These are phyloP conservation scores for Bothriochloa decipiens DNA, from an alignment of 176 grass and related monocot species.

Conservation along the genomic window DNA sequence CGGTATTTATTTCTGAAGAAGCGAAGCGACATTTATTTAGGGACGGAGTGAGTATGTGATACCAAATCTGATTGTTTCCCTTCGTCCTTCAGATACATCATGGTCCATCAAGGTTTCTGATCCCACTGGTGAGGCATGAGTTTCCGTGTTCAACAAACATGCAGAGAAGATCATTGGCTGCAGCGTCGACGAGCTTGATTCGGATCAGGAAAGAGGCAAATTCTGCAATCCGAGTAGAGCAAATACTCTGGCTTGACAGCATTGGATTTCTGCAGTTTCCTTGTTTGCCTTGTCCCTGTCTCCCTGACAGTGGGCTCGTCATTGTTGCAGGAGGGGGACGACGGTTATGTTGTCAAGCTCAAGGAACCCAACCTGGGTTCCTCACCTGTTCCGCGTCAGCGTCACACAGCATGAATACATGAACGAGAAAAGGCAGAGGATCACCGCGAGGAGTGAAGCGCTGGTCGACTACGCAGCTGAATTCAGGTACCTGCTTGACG, in stretches of 20 bases:
- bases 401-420: slow-evolving; percentile 72
- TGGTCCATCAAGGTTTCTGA: slow-evolving; percentile 84
- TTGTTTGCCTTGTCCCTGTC: neutral
- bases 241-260: too few relatives aligned
- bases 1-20: too few relatives aligned
- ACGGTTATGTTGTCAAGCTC: slow-evolving; percentile 73
- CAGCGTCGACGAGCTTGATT: slow-evolving; percentile 83
- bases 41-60: too few relatives aligned
- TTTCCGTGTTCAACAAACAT: slow-evolving; percentile 87
- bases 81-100: slow-evolving; percentile 73
- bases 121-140: slow-evolving; percentile 77
- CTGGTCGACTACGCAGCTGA: slow-evolving; percentile 67
- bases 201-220: slow-evolving; percentile 76
- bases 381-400: slow-evolving; percentile 70
- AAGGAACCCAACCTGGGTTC: slow-evolving; percentile 85
- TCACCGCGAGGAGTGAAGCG: slow-evolving; percentile 67
- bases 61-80: slow-evolving; percentile 10
- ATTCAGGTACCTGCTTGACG: slow-evolving; percentile 77
- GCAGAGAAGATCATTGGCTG: slow-evolving; percentile 88
- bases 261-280: too few relatives aligned
- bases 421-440: slow-evolving; percentile 82
- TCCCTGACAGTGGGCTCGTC: neutral
- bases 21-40: too few relatives aligned
- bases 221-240: neutral
- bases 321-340: slow-evolving; percentile 74